Percentiles rank a stretch among this genome's conserved stretches.
Conservation (phyloP, 1,284 basidiomycete genomes). For the Puccinia horiana region DNA sequence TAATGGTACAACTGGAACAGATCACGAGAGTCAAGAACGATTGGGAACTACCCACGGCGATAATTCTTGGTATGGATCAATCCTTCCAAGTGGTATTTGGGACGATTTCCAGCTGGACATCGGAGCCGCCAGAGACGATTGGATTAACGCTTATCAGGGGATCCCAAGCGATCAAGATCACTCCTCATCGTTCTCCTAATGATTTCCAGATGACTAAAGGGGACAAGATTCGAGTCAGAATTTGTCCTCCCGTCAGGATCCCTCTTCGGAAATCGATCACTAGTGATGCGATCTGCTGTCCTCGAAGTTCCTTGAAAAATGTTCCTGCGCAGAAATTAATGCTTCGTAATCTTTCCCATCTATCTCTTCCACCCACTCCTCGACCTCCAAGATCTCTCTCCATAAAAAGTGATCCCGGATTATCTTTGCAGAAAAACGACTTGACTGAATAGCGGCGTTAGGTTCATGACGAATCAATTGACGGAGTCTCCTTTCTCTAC, state of each 20-base stretch:
- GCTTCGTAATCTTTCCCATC: too few species aligned
- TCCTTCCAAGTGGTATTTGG: slow-evolving; percentile 15
- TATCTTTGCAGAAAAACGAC: too few species aligned
- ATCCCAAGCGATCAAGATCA: background rate
- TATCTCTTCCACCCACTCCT: too few species aligned
- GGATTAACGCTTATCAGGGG: background rate
- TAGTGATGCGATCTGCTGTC: background rate
- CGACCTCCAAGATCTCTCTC: too few species aligned
- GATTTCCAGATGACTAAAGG: background rate
- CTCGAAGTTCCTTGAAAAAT: background rate
- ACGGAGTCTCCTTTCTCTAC: too few species aligned
- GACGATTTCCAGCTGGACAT: slow-evolving; percentile 1
- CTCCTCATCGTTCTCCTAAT: background rate
- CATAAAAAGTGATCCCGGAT: too few species aligned
- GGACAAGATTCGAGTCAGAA: slow-evolving; percentile 7
- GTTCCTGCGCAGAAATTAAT: too few species aligned
- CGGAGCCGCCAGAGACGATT: slow-evolving; percentile 16
- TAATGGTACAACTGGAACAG: slow-evolving; percentile 12
- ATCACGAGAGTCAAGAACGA: background rate
- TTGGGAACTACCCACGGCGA: background rate
- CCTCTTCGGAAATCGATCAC: background rate
- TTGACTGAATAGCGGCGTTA: too few species aligned
- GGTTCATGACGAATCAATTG: too few species aligned
- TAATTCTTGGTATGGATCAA: background rate
- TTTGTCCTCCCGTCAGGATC: background rate